A percentile compares a stretch with the other conserved stretches of the same genome.
phyloP scores from a whole-genome alignment of 2,329 filamentous ascomycete species.

The Pseudogymnoascus sp. region DNA sequence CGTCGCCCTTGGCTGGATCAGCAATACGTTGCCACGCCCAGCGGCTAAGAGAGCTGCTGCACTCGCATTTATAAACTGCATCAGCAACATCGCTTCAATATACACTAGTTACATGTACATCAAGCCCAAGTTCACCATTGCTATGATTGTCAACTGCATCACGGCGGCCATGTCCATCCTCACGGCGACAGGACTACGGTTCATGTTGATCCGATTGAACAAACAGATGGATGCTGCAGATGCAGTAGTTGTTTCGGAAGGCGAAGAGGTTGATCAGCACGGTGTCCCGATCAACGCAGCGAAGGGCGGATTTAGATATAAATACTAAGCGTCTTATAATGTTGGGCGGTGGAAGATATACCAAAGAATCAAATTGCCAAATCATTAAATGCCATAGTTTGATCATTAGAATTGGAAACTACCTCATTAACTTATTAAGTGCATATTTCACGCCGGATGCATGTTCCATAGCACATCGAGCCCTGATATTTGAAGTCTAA shows the following conservation, averaged over 20 bases:
- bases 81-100: slow-evolving; percentile 63
- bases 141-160: slow-evolving; percentile 63
- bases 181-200: slow-evolving; percentile 55
- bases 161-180: slow-evolving; percentile 59
- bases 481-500: neutral
- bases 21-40: slow-evolving; percentile 67
- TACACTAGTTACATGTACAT: slow-evolving; percentile 66
- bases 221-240: slow-evolving; percentile 63
- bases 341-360: neutral
- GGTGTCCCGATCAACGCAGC: slow-evolving; percentile 17
- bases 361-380: neutral
- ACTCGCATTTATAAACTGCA: slow-evolving; percentile 68
- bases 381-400: neutral
- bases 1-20: slow-evolving; percentile 67
- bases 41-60: slow-evolving; percentile 58
- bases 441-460: neutral
- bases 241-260: slow-evolving; percentile 42
- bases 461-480: neutral
- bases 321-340: neutral
- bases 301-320: slow-evolving; percentile 15
- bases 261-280: slow-evolving; percentile 13
- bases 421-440: neutral
- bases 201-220: slow-evolving; percentile 60
- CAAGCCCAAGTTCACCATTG: slow-evolving; percentile 45
- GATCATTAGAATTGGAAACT: neutral